A percentile compares a stretch with the other conserved stretches of the same genome.
Conservation (phyloP, 345 rosid species). For the Eucalyptus pauciflora region DNA sequence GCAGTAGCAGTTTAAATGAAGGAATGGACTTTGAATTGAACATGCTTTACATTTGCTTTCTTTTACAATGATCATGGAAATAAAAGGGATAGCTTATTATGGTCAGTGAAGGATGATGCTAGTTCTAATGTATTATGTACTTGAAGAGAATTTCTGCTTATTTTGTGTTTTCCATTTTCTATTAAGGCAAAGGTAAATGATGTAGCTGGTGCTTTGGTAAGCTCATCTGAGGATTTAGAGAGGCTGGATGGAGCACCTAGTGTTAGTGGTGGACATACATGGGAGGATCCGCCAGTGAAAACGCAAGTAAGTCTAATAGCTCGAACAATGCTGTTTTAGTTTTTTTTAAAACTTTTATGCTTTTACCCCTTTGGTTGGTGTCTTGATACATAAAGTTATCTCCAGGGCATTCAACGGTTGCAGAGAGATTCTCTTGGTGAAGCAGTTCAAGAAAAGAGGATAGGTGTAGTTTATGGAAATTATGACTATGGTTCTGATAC, state of each 20-base stretch:
- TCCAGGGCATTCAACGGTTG: conserved; percentile 36
- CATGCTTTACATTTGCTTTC: background rate
- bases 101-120: background rate
- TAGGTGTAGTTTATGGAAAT: conserved; percentile 33
- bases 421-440: conserved; percentile 41
- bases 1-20: background rate
- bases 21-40: background rate
- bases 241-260: conserved; percentile 40
- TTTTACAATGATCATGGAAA: background rate
- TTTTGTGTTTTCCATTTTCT: background rate
- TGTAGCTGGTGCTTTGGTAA: conserved; percentile 14
- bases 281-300: conserved; percentile 51
- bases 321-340: background rate
- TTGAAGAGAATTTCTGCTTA: background rate
- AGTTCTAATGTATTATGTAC: background rate
- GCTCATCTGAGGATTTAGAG: conserved; percentile 27
- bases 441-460: conserved; percentile 43
- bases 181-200: conserved; percentile 40
- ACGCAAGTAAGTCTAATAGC: conserved; percentile 33
- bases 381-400: conserved; percentile 1
- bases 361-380: background rate
- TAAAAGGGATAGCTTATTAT: background rate
- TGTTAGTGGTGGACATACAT: conserved; percentile 29
- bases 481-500: conserved; percentile 55
- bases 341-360: background rate